Base-by-base conservation (phyloP, 768 basidiomycete species). In the Pleurotus tuber-regium region DNA sequence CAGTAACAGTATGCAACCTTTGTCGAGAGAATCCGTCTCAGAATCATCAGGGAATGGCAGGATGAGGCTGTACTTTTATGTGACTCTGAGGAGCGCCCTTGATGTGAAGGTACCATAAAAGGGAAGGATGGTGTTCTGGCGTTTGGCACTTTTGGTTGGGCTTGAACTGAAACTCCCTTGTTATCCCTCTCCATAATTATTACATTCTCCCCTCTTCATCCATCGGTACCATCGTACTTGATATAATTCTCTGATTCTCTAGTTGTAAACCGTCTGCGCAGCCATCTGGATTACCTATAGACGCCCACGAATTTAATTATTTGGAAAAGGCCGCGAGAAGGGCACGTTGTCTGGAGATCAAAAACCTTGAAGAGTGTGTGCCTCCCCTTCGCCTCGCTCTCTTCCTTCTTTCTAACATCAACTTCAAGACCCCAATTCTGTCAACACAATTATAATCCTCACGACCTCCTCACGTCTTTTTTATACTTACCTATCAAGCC, bases 281-380 rank as follows among this genome's bases (percentile, higher is more conserved):
- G 41, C 14, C 19, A 25, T 24, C 23, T 21, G 43, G 23, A 46
- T 35, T 33, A 14, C 23, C 24, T n/a, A 18, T 56, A 50, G 49
- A 59, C 51, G 46, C 54, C 40, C 53, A 50, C 50, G 51, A 50
- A 57, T 59, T 58, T 65, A 63, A 65, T 68, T 61, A 64, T 73
- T 73, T 70, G 68, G 70, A 76, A 72, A 73, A 73, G 69, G 76
- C 55, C 71, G 71, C 70, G 66, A 75, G 69, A 72, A 71, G 78
- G 84, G 80, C 85, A 88, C 85, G 84, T 86, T 86, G 83, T 74
- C 71, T 78, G 76, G 36, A 41, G 73, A 74, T 86, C 86, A 83
- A 85, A 83, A 86, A 83, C 70, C 71, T 74, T 79, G 77, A 69
- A 59, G 65, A 72, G 75, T 67, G 66, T 63, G 61, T 70, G 77